Base-by-base conservation (phyloP, 2,329 filamentous ascomycete species). In the Eutypella sp. region DNA sequence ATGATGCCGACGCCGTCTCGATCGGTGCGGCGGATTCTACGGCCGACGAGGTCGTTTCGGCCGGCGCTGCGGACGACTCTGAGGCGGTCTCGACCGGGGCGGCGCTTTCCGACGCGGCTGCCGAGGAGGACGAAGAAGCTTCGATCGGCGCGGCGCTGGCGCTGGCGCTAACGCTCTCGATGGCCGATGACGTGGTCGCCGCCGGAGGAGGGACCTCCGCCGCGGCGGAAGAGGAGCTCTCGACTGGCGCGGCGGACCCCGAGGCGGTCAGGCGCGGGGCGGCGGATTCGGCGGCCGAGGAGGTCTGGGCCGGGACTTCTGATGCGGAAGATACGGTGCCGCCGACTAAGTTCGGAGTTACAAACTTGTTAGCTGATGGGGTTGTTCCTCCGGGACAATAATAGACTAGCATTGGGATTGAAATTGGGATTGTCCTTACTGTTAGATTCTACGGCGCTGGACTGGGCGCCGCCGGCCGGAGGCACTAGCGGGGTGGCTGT, bases 181-280 rank as follows among this genome's bases (percentile, higher is more conserved):
- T 13, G 13, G 25, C 25, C 25, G 58, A 59, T 2, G 57, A 56
- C 7, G 40, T 41, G 3, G 53, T 51, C 4, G 31, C 41, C 8
- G 47, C 36, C 10, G 49, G 39, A 6, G 49, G 45, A 2, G 49
- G 18, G 6, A 40, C 46, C 9, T 46, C 34, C 24, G 50, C 39
- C 13, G 45, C 42, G 9, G 46, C 42, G 37, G 46, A 15, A 11
- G 36, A 24, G 4, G 31, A 16, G 6, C n/a, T n/a, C 25, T 29
- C 25, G 25, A 29, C 25, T 29, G 25, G 25, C 13, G 25, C 25
- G 25, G 25, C 25, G 7, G 25, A 8, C 25, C 13, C 25, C 25
- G 25, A 29, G 25, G 25, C 24, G 40, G 36, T 39, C 36, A 16
- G 5, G 16, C 18, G 5, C 18, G 18, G 13, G 3, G 36, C 15